These are phyloP conservation scores for Pseudonitzschia delicatissima DNA, from an alignment of 108 stramenopile species.

Conservation along the genomic window DNA sequence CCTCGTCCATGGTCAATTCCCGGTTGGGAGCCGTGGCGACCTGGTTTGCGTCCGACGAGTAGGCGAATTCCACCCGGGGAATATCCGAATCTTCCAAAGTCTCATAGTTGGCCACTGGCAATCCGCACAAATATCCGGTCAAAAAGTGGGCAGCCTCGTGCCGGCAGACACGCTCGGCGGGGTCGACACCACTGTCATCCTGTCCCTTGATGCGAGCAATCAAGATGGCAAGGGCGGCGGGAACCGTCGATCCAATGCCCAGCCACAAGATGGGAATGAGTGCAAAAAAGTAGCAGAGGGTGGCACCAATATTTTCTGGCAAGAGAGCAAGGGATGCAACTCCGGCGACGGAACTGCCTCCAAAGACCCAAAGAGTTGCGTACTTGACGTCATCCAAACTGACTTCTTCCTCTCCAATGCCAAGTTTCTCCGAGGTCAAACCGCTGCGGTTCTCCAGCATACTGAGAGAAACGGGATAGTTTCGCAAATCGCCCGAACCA, in stretches of 20 bases:
- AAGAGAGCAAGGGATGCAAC: constrained; percentile 59
- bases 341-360: constrained; percentile 53
- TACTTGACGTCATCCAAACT: constrained; percentile 83
- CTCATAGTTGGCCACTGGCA: constrained; percentile 68
- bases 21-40: constrained; percentile 16
- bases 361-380: constrained; percentile 62
- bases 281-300: constrained; percentile 76
- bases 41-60: constrained; percentile 25
- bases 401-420: constrained; percentile 68
- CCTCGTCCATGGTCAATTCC: constrained; percentile 54
- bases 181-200: constrained; percentile 25
- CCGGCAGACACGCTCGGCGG: constrained; percentile 60
- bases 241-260: constrained; percentile 70
- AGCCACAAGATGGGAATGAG: constrained; percentile 78
- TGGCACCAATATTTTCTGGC: constrained; percentile 77
- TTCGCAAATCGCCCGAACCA: constrained; percentile 35
- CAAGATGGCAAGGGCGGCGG: constrained; percentile 62
- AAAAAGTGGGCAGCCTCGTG: constrained; percentile 87
- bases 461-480: constrained; percentile 65
- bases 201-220: constrained; percentile 44
- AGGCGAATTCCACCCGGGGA: constrained; percentile 76
- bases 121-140: constrained; percentile 78
- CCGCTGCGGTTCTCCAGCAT: constrained; percentile 57
- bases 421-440: constrained; percentile 54
- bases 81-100: constrained; percentile 48